Evolutionary conservation across 352 stramenopile genomes (phyloP).

Genomic region (Globisporangium yorkense): DNA sequence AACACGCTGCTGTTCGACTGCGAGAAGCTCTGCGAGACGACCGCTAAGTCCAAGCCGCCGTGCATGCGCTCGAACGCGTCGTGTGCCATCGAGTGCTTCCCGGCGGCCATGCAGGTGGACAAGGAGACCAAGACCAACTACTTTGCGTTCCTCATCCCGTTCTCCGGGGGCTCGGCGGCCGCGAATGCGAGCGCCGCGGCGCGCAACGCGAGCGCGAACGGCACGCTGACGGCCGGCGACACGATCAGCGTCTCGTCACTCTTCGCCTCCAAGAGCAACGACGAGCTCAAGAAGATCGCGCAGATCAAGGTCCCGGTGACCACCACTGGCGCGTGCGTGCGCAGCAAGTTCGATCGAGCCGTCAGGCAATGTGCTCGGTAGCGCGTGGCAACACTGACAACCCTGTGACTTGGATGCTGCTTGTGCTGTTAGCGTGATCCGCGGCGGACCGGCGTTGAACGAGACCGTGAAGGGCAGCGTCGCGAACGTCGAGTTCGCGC

Average conservation of each 20-base stretch:
- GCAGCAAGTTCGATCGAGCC: not conserved
- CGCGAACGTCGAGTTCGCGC: constrained; percentile 1
- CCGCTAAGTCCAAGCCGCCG: not conserved
- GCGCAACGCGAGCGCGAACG: not conserved
- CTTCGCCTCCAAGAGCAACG: constrained; percentile 1
- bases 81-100: constrained; percentile 1
- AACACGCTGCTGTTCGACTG: constrained; percentile 1
- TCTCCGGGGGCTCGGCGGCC: not conserved
- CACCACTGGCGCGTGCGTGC: not conserved
- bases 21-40: not conserved
- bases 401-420: not conserved
- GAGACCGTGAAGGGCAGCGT: constrained; percentile 1
- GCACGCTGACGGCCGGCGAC: not conserved
- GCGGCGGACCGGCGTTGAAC: not conserved
- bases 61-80: constrained; percentile 2
- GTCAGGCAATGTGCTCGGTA: not conserved
- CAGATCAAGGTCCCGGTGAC: not conserved
- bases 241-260: not conserved
- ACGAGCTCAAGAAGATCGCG: constrained; percentile 2
- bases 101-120: not conserved
- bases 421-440: not conserved
- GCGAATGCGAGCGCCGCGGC: not conserved
- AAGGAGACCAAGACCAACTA: constrained; percentile 1
- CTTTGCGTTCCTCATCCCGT: not conserved
- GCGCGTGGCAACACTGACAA: not conserved